Conservation (phyloP, 2,329 filamentous ascomycete genomes). For the Fusarium irregulare region DNA sequence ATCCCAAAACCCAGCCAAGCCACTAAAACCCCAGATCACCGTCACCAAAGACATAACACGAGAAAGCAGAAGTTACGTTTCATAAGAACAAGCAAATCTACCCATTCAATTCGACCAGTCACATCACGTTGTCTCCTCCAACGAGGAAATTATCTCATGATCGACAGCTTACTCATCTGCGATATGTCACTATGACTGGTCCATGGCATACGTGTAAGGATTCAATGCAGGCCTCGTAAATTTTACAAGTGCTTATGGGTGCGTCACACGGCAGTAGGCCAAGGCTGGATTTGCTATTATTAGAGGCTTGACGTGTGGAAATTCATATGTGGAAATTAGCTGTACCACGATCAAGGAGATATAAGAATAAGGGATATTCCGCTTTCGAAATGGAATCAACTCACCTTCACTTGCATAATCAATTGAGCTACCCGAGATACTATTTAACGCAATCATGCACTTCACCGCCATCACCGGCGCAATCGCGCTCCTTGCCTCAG, state of each 20-base stretch:
- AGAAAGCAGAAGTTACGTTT: conserved; percentile 13
- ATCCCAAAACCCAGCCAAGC: not conserved
- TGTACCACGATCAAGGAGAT: not conserved
- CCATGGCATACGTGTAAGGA: conserved; percentile 1
- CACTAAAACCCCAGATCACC: not conserved
- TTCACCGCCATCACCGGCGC: conserved; percentile 17
- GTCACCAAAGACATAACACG: conserved; percentile 2
- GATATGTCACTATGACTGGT: conserved; percentile 6
- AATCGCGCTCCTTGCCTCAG: conserved; percentile 7
- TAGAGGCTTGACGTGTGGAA: conserved; percentile 2
- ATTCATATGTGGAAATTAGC: not conserved
- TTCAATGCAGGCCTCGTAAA: conserved; percentile 3
- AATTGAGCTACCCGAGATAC: not conserved
- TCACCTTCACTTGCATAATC: not conserved
- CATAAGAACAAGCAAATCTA: not conserved
- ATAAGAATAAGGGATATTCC: not conserved
- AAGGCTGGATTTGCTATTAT: conserved; percentile 16
- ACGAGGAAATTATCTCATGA: conserved; percentile 10
- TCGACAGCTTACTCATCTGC: conserved; percentile 11
- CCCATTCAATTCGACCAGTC: not conserved
- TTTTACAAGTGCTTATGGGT: conserved; percentile 25
- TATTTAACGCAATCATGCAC: conserved; percentile 4
- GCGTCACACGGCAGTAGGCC: conserved; percentile 14
- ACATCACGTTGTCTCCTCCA: not conserved
- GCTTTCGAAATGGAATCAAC: not conserved